Evolutionary conservation across 2,329 filamentous ascomycete genomes (phyloP), one percentile per base, ranked within the genome.

Genomic region (Pestalotiopsis sp.): DNA sequence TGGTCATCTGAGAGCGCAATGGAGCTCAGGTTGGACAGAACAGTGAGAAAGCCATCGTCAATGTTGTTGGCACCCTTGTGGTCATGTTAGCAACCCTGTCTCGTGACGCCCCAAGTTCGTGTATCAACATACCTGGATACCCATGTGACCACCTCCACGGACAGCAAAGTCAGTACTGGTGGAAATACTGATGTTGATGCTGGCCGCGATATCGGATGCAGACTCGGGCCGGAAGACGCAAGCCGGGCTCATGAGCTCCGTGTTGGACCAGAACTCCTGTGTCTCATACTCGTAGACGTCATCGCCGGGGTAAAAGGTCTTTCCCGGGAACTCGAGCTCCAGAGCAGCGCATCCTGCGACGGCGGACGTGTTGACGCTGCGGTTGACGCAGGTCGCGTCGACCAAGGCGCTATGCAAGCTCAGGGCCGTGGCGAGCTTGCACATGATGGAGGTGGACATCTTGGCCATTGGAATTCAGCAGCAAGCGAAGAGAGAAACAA

Each of bases 251-350:
- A 78, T 70, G 49, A 78, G 71, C 73, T 80, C 76, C 12, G 77
- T 79, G 69, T 79, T 78, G 13, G 78, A 79, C 78, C 78, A 79
- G 71, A 79, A 79, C 61, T 77, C 70, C 62, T 74, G 69, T 36
- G 73, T 67, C 69, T 80, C 78, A 65, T 77, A 76, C 12, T 74
- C 63, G 69, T 79, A 80, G 4, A 79, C 76, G 3, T 57, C 41
- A 57, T 67, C 72, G 38, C 69, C 67, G 6, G 67, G 72, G 61
- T 63, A 68, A 69, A 77, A 79, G 36, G 77, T 69, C 13, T 72
- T 71, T 66, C 71, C 66, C 2, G 69, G 64, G 36, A 77, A 65
- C 31, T 57, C 14, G 17, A 56, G 4, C 31, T 64, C 39, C 36
- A 71, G 65, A 2, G 66, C 59, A n/a, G 41, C 45, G 61, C 69